Evolutionary conservation across 1,139 yeast genomes (phyloP).

Genomic region (Meyerozyma athensensis): DNA sequence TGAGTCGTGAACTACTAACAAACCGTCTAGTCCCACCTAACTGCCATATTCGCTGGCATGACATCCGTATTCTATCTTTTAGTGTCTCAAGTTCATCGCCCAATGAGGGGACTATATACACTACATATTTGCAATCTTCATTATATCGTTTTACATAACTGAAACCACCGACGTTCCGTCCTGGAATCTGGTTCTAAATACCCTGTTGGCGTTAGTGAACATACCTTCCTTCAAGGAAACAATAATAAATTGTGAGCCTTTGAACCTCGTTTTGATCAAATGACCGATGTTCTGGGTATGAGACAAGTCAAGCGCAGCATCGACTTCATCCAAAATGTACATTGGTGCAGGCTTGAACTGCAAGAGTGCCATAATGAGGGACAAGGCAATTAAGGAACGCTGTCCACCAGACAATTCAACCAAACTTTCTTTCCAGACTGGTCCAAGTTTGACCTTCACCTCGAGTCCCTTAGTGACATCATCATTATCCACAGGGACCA

Average conservation of each 20-base stretch:
- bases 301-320: constrained; percentile 94
- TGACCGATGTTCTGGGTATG: constrained; percentile 98
- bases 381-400: constrained; percentile 85
- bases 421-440: constrained; percentile 92
- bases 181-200: constrained; percentile 89
- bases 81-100: too few relatives aligned
- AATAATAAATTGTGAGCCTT: constrained; percentile 93
- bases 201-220: constrained; percentile 95
- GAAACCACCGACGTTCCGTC: constrained; percentile 95
- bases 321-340: constrained; percentile 96
- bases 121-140: neutral
- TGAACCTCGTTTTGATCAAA: constrained; percentile 87
- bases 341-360: constrained; percentile 98
- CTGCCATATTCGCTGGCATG: neutral
- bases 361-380: constrained; percentile 82
- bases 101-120: too few relatives aligned
- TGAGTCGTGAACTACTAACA: neutral
- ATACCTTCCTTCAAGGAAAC: constrained; percentile 96
- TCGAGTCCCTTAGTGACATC: constrained; percentile 91
- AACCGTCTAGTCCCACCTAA: neutral
- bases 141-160: constrained; percentile 29
- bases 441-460: constrained; percentile 85
- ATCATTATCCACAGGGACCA: constrained; percentile 72
- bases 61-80: too few relatives aligned
- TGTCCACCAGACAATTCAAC: constrained; percentile 98